Evolutionary conservation across 2,329 filamentous ascomycete genomes (phyloP), one percentile per base, ranked within the genome.

Genomic region (Cylindrodendrum hubeiense): DNA sequence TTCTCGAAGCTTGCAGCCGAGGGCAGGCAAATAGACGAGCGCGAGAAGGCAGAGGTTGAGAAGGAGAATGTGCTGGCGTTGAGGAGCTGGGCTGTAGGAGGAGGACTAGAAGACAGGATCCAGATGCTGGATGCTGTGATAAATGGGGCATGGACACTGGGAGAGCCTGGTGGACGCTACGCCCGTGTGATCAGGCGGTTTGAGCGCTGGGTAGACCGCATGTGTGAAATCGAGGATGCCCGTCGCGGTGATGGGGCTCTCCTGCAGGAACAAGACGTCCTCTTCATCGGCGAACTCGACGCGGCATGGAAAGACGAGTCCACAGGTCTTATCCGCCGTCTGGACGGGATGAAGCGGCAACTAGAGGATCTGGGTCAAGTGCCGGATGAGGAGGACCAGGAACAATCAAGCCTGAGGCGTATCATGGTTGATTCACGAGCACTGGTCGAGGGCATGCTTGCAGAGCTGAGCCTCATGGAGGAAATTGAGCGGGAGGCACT

Each of bases 381-480:
- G 8, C 53, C 66, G 2, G 30, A 68, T 4, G 60, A 54, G n/a
- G 61, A 61, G 26, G 50, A 13, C 5, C 52, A 54, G 13, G 67
- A 75, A 61, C 28, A 74, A 41, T 60, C 76, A 17, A 86, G 82
- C 63, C 72, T 91, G 59, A 79, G 73, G 22, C 76, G 79, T 28
- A 82, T 89, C 68, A 74, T 91, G 41, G 77, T 75, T 7, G 83
- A 81, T 3, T 87, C 84, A 60, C 76, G 81, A 22, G 73, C 71
- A 17, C 76, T 92, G 47, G 82, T 91, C 13, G 74, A 79, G 51
- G 87, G 84, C 37, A 91, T 91, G 89, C 76, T 90, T 47, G 81
- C 80, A n/a, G 90, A 92, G 79, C 78, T 92, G 67, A 77, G 77
- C n/a, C 65, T 85, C 64, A 92, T 92, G 90, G 83, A 83, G 60